phyloP scores from a whole-genome alignment of 2,329 filamentous ascomycete species.

The Monosporascus cannonballus region DNA sequence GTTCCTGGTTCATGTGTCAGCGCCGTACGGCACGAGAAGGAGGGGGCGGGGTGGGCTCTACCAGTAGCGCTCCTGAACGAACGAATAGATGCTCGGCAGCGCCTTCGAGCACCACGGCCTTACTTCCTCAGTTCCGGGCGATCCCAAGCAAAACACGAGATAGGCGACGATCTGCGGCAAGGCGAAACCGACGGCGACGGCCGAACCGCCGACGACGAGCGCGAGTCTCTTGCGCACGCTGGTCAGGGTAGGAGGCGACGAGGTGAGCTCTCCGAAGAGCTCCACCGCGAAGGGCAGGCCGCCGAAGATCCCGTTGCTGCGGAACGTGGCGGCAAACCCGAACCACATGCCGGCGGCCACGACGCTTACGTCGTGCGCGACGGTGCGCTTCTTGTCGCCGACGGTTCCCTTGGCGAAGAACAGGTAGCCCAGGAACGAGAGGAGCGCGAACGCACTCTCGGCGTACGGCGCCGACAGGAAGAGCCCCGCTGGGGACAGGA shows the following conservation, averaged over 20 bases:
- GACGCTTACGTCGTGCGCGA: conserved; percentile 41
- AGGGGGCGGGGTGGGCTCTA: conserved; percentile 37
- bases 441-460: conserved; percentile 71
- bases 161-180: conserved; percentile 74
- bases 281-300: conserved; percentile 65
- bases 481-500: conserved; percentile 80
- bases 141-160: conserved; percentile 54
- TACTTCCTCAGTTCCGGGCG: conserved; percentile 23
- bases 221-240: conserved; percentile 48
- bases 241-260: conserved; percentile 25
- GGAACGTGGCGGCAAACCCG: conserved; percentile 64
- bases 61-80: conserved; percentile 89
- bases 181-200: conserved; percentile 61
- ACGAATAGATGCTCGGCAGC: conserved; percentile 86
- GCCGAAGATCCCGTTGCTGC: conserved; percentile 82
- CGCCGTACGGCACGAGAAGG: conserved; percentile 3
- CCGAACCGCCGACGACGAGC: conserved; percentile 59
- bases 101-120: conserved; percentile 68
- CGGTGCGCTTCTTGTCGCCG: conserved; percentile 19
- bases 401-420: conserved; percentile 54
- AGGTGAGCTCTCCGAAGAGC: conserved; percentile 32
- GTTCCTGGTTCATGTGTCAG: conserved; percentile 53
- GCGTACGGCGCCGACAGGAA: conserved; percentile 85
- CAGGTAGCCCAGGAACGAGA: conserved; percentile 69
- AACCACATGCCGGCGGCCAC: conserved; percentile 63